Evolutionary conservation across 2,329 filamentous ascomycete species (phyloP).

Genomic region (Penicillium sp.): DNA sequence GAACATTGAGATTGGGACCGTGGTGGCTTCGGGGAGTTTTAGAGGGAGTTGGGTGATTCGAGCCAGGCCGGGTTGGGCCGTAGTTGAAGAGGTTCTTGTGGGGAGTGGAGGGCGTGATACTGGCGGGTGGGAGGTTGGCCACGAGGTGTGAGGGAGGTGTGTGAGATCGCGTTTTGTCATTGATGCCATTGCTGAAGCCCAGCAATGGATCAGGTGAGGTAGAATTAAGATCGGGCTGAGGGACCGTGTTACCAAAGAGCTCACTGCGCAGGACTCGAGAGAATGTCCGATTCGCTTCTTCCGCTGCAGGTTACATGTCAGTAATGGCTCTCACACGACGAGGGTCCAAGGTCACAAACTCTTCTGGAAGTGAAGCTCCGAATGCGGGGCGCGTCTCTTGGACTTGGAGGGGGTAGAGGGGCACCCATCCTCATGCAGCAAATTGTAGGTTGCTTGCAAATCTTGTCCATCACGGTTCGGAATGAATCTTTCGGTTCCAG

Average conservation of each 20-base stretch:
- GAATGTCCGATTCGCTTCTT: conserved; percentile 93
- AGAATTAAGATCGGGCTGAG: conserved; percentile 68
- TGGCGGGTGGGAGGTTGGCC: conserved; percentile 64
- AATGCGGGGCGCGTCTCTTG: conserved; percentile 80
- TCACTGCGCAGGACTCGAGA: conserved; percentile 83
- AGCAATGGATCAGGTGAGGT: conserved; percentile 57
- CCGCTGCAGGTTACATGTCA: conserved; percentile 52
- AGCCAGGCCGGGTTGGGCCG: conserved; percentile 69
- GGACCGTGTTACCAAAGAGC: conserved; percentile 85
- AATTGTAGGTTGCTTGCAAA: conserved; percentile 84
- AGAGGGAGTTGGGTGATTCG: conserved; percentile 81
- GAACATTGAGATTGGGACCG: conserved; percentile 81
- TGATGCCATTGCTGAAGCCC: conserved; percentile 49
- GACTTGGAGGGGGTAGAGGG: conserved; percentile 84
- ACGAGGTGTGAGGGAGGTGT: conserved; percentile 76
- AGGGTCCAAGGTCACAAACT: conserved; percentile 55
- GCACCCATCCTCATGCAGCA: conserved; percentile 88
- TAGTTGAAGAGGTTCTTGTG: conserved; percentile 97
- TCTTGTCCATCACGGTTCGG: conserved; percentile 92
- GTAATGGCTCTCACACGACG: conserved; percentile 7
- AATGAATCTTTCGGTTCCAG: conserved; percentile 68
- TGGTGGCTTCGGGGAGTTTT: conserved; percentile 85
- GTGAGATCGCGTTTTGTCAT: conserved; percentile 69
- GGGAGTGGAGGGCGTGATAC: conserved; percentile 86
- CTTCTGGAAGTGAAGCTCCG: conserved; percentile 90